A percentile compares a stretch with the other conserved stretches of the same genome.
Conservation (phyloP, 73 alveolate species). For the Paramecium biaurelia region DNA sequence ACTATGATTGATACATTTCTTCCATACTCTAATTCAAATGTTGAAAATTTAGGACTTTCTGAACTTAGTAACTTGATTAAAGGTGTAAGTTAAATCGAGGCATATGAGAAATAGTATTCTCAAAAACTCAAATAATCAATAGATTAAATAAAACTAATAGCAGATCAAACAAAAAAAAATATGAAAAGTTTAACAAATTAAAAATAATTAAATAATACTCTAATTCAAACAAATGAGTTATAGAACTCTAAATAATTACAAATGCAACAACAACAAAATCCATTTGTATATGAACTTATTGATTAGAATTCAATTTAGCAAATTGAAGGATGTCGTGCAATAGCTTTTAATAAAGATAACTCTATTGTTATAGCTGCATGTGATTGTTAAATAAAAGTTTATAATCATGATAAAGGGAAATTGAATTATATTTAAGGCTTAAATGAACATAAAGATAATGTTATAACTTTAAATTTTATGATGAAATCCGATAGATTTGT, state of each 20-base stretch:
- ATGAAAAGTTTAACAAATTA: too few species aligned
- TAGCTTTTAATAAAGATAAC: neutral
- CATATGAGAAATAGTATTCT: neutral
- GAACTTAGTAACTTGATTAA: neutral
- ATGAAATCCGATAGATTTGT: neutral
- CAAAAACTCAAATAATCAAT: neutral
- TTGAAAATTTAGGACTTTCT: neutral
- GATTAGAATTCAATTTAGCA: slow-evolving; percentile 31
- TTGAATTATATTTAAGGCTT: neutral
- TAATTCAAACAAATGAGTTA: too few species aligned
- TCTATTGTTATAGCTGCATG: neutral
- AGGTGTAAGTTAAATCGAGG: neutral
- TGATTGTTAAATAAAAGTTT: neutral
- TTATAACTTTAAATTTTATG: neutral
- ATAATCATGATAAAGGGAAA: neutral
- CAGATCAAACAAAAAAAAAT: neutral
- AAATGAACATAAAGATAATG: neutral
- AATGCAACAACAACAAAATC: too few species aligned
- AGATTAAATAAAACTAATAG: neutral
- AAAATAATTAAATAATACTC: neutral
- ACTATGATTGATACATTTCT: neutral
- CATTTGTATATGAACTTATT: neutral
- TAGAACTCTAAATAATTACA: neutral
- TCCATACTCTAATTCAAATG: neutral
- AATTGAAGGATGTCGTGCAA: neutral